Evolutionary conservation across 371 early-diverging fungal species (phyloP), one percentile per base, ranked within the genome.

Genomic region (Mucor plumbeus): DNA sequence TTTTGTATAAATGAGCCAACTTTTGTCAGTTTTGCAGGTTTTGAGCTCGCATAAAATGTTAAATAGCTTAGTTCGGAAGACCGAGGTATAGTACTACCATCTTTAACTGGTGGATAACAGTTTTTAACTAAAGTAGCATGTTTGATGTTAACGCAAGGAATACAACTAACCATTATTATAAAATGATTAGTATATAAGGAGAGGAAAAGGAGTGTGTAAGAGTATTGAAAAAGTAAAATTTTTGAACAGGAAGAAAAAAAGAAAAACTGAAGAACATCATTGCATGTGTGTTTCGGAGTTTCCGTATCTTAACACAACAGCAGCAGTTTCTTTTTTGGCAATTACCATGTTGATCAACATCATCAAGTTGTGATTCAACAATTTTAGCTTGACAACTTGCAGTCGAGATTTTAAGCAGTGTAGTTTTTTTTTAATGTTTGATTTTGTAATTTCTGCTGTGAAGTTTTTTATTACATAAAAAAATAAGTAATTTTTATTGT

Each of bases 11-110:
- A 95, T 15, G 75, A 79, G 64, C 95, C 95, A 31, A 96, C 95
- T 76, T 97, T 97, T 61, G 92, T 86, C 53, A 96, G 84, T 77
- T 97, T 97, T 21, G 90, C 93, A 15, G 97, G 97, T 69, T 93
- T 91, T 61, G 93, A 86, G 48, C 88, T 86, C 34, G 94, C 91
- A 76, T 97, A 97, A 81, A 91, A 96, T 8, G 92, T 86, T 53
- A 97, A 84, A 65, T 93, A 92, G 26, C 96, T 95, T 7, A 96
- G 90, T 69, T 93, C 92, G 62, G 89, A 90, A 35, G 92, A 85
- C 66, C 87, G 88, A 19, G 98, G 93, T 5, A 83, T 86, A n/a
- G 85, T 86, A 55, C 88, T 92, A 17, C 88, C 91, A 8, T 94
- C 85, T 63, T 86, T 85, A 10, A 83, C 80, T 17, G 95, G 96